Evolutionary conservation across 202 grass and related monocot genomes (phyloP), one percentile per base, ranked within the genome.

Genomic region (Tripidium arundinaceum): DNA sequence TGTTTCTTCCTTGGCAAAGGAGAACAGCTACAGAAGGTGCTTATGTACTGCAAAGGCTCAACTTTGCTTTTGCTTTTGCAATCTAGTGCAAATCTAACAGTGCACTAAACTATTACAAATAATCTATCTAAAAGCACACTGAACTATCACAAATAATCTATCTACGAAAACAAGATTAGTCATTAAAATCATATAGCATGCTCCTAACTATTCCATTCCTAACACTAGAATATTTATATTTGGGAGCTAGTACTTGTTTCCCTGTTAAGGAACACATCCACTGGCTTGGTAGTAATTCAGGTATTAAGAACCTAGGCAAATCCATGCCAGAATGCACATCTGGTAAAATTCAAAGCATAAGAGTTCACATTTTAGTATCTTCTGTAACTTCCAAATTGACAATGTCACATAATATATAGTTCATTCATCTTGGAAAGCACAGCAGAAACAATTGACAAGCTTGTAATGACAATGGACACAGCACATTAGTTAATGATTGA

Each of bases 31-130:
- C 45, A 52, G 16, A 41, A n/a, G n/a, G n/a, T n/a, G n/a, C n/a
- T n/a, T n/a, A 65, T 79, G 65, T 21, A 64, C 31, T 33, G 31
- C 3, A 3, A 33, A 33, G 4, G 31, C 31, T 33, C 31, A 33
- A 33, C 31, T 33, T 33, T 4, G 31, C 3, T 33, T 52, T 81
- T 76, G 8, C 18, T 52, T 75, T 49, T 62, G 11, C 54, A 28
- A 68, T 66, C 52, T 26, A 86, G 77, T 28, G 61, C 27, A 75
- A 66, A 50, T 69, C 12, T 86, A 52, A 8, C 16, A 76, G 47
- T 28, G 50, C 39, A 81, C 15, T 27, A 46, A 58, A 37, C 8
- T 47, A 19, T 39, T 68, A 28, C 11, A 37, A 22, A 29, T 11
- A 72, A 36, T 41, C n/a, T n/a, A 50, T 69, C 12, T 86, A 52